Percentiles rank a stretch among this genome's conserved stretches.
phyloP scores from a whole-genome alignment of 768 basidiomycete species.

The Scleroderma bovista region DNA sequence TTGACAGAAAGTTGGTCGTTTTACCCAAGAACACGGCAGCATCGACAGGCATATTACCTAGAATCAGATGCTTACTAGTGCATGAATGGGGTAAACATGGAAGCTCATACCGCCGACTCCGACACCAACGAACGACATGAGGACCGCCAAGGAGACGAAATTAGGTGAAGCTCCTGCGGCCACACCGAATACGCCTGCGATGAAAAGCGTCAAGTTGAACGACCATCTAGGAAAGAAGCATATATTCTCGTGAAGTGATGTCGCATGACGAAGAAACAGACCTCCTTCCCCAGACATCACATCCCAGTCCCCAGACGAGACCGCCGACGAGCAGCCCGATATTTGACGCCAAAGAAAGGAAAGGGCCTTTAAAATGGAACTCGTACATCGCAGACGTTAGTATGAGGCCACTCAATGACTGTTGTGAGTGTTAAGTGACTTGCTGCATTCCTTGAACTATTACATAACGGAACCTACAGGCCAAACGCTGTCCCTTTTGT shows the following conservation, averaged over 20 bases:
- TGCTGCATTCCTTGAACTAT: neutral
- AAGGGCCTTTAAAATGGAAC: constrained; percentile 42
- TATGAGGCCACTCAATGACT: constrained; percentile 41
- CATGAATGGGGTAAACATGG: neutral
- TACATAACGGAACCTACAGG: constrained; percentile 22
- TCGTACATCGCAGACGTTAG: constrained; percentile 44
- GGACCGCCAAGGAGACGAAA: constrained; percentile 43
- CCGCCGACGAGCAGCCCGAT: constrained; percentile 49
- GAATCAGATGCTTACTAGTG: neutral
- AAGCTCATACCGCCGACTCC: constrained; percentile 40
- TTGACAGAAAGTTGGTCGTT: neutral
- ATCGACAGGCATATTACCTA: constrained; percentile 52
- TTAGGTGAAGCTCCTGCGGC: constrained; percentile 42
- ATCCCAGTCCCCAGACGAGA: constrained; percentile 42
- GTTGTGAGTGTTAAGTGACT: neutral
- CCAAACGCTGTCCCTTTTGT: constrained; percentile 32
- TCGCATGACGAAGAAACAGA: constrained; percentile 13
- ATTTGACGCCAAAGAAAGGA: constrained; percentile 47
- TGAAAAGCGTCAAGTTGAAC: constrained; percentile 51
- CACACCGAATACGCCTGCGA: constrained; percentile 49
- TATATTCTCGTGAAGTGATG: neutral
- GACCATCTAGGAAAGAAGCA: constrained; percentile 33
- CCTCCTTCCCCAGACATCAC: too few species aligned
- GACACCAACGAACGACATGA: constrained; percentile 40
- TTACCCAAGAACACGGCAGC: constrained; percentile 47